Conservation (phyloP, 192 early-diverging fungal genomes). For the Geranomyces variabilis region DNA sequence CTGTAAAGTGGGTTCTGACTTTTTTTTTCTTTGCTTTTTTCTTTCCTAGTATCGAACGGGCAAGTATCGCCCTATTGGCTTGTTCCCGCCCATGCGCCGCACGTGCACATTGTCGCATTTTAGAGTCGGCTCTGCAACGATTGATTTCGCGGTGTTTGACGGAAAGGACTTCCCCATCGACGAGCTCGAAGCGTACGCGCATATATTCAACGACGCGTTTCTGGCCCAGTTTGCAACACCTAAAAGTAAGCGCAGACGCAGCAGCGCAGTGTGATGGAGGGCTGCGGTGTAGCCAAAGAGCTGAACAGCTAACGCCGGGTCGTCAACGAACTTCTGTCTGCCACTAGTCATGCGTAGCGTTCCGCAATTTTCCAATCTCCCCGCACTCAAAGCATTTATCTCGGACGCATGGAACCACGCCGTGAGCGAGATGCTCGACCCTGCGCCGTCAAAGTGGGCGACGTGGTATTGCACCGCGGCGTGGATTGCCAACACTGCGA, state of each 20-base stretch:
- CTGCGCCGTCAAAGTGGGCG: background rate
- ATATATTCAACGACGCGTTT: slow-evolving; percentile 33
- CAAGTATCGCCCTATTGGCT: slow-evolving; percentile 47
- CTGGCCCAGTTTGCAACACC: slow-evolving; percentile 30
- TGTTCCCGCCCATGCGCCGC: slow-evolving; percentile 39
- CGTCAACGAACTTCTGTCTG: background rate
- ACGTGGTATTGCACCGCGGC: slow-evolving; percentile 9
- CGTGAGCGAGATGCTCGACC: slow-evolving; percentile 9
- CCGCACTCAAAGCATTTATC: slow-evolving; percentile 7
- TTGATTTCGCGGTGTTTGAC: slow-evolving; percentile 22
- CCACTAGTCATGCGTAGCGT: slow-evolving; percentile 29
- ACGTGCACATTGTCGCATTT: slow-evolving; percentile 46
- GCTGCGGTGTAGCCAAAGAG: background rate
- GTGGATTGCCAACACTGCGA: slow-evolving; percentile 16
- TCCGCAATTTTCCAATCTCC: slow-evolving; percentile 16
- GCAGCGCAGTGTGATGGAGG: background rate
- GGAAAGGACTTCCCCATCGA: slow-evolving; percentile 16
- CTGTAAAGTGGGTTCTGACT: too few relatives aligned
- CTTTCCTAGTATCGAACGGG: slow-evolving; percentile 46
- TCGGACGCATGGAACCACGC: slow-evolving; percentile 20
- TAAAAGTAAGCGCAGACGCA: slow-evolving; percentile 11
- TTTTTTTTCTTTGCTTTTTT: too few relatives aligned
- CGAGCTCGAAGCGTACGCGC: background rate
- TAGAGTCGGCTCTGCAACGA: slow-evolving; percentile 37
- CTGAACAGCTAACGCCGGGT: background rate